A percentile compares a stretch with the other conserved stretches of the same genome.
These are phyloP conservation scores for Aspergillus arachidicola DNA, from an alignment of 2,329 filamentous ascomycete genomes.

Conservation along the genomic window DNA sequence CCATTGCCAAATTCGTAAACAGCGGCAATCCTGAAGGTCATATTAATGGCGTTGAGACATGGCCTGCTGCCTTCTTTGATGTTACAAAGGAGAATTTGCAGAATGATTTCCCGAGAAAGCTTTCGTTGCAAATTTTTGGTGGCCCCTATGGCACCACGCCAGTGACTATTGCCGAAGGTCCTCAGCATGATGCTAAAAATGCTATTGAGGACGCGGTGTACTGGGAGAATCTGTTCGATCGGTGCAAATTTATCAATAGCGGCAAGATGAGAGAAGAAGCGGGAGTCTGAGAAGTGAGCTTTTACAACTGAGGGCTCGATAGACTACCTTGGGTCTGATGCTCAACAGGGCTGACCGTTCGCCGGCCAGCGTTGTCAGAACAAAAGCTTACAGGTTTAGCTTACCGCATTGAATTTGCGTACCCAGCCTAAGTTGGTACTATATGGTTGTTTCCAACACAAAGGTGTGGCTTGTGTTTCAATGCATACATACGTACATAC, in stretches of 20 bases:
- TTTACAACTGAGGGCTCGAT: background rate
- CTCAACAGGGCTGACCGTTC: background rate
- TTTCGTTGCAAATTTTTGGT: constrained; percentile 14
- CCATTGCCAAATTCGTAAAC: constrained; percentile 12
- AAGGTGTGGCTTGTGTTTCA: background rate
- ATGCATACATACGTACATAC: background rate
- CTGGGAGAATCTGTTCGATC: constrained; percentile 14
- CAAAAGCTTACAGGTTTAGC: background rate
- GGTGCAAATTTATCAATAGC: constrained; percentile 17
- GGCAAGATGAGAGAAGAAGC: constrained; percentile 13
- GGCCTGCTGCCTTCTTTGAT: constrained; percentile 6
- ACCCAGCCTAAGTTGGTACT: background rate
- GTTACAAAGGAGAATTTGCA: background rate
- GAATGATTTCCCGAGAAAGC: background rate
- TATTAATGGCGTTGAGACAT: background rate
- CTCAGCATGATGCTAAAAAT: background rate
- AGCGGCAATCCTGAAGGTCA: background rate
- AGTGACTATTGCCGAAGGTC: background rate
- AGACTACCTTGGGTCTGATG: background rate
- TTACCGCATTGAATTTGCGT: background rate
- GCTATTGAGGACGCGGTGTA: constrained; percentile 6
- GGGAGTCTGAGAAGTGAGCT: constrained; percentile 5
- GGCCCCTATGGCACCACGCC: background rate
- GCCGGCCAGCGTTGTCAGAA: no score
- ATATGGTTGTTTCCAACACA: background rate